These are phyloP conservation scores for Ceratocystis colombiana DNA, from an alignment of 2,329 filamentous ascomycete genomes.

Conservation along the genomic window DNA sequence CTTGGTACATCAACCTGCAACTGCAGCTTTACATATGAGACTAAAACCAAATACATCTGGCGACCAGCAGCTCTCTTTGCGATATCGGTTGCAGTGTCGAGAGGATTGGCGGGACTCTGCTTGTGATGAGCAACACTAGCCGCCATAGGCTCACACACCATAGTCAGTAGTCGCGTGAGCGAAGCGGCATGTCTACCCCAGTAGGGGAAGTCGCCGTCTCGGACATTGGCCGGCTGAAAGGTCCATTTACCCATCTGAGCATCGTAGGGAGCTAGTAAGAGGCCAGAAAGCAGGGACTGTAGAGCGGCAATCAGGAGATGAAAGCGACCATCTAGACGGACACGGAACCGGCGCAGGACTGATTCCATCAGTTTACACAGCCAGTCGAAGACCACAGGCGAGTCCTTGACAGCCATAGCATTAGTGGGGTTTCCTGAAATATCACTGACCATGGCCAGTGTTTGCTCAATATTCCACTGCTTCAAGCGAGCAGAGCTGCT, in stretches of 20 bases:
- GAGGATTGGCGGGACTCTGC: constrained; percentile 31
- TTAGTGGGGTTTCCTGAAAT: constrained; percentile 34
- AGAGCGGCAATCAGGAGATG: constrained; percentile 47
- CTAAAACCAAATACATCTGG: constrained; percentile 52
- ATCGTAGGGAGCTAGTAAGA: constrained; percentile 37
- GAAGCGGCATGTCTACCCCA: constrained; percentile 39
- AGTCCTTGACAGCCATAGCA: constrained; percentile 29
- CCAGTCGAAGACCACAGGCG: constrained; percentile 36
- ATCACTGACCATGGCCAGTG: constrained; percentile 35
- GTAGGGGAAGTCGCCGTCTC: constrained; percentile 27
- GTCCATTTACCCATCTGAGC: constrained; percentile 29
- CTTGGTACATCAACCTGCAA: constrained; percentile 45
- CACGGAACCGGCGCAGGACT: constrained; percentile 49
- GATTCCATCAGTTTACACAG: constrained; percentile 46
- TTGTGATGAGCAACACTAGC: constrained; percentile 37
- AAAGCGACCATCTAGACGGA: constrained; percentile 52
- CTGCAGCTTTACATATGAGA: constrained; percentile 51
- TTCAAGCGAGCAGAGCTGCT: constrained; percentile 42
- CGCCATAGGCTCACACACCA: constrained; percentile 50
- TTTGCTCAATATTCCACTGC: constrained; percentile 50
- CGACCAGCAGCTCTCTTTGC: constrained; percentile 52
- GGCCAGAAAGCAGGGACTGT: constrained; percentile 45
- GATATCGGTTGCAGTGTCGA: constrained; percentile 51
- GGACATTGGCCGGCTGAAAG: constrained; percentile 27
- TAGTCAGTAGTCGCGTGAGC: constrained; percentile 47